Evolutionary conservation across 495 filamentous ascomycete species (phyloP), one percentile per base, ranked within the genome.

Genomic region (Sordaria brevicollis): DNA sequence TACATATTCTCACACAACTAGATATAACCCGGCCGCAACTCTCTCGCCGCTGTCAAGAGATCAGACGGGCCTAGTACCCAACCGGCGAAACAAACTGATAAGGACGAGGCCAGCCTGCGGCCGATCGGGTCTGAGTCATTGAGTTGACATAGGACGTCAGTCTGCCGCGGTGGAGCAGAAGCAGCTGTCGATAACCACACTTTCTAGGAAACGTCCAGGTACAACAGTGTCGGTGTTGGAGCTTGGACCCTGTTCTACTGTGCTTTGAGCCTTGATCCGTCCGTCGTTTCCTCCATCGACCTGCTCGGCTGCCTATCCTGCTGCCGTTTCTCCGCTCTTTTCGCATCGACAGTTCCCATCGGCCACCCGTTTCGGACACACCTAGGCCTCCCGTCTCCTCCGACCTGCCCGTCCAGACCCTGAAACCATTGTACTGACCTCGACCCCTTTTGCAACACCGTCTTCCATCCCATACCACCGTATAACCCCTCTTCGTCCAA

Each of bases 51-150:
- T 41, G 10, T 39, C 15, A 49, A 35, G 34, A 68, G 21, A 57
- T 57, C 43, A 11, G 43, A 57, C 43, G 43, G 43, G 43, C 43
- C 43, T 57, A 15, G 21, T 57, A 57, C 21, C 21, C 21, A 65
- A 34, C 65, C 25, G 31, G 21, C 10, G 66, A 65, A 49, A 4
- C n/a, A 39, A n/a, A 35, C 36, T 54, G 49, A 31, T 62, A 62
- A 21, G 49, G 49, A 62, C 49, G 49, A 31, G 49, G 49, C 49
- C 49, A 62, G 25, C 25, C 71, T 68, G 75, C 72, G 70, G 67
- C 67, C 68, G 65, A 67, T 74, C 75, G 70, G 71, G 71, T 79
- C 78, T 78, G 78, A 80, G 78, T 80, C 78, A 80, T 80, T 79
- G 70, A 75, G 49, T 79, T 78, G 78, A 76, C 71, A 72, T 79